phyloP scores from a whole-genome alignment of 2,329 filamentous ascomycete genomes.

The Tolypocladium cylindrosporum region DNA sequence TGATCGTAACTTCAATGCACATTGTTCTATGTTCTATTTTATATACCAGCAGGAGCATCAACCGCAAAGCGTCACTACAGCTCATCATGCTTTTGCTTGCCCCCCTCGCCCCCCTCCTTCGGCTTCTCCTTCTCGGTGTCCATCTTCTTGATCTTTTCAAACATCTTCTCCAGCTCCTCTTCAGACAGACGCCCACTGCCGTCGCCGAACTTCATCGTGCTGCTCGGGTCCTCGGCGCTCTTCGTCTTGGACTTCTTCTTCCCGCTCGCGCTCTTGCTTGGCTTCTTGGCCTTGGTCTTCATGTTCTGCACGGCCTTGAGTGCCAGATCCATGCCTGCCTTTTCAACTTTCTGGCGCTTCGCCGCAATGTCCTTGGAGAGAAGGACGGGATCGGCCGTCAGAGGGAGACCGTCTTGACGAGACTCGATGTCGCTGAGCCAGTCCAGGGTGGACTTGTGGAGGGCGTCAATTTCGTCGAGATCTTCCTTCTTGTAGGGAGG shows the following conservation, averaged over 20 bases:
- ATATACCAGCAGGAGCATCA: not conserved
- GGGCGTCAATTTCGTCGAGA: conserved; percentile 51
- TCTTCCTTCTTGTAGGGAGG: conserved; percentile 67
- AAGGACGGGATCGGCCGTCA: conserved; percentile 65
- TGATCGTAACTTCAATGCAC: not conserved
- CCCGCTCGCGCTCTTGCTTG: conserved; percentile 18
- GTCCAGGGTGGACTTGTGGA: conserved; percentile 49
- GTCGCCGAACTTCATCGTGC: conserved; percentile 31
- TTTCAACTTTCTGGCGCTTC: conserved; percentile 61
- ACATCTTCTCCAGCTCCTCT: conserved; percentile 42
- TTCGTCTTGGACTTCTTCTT: conserved; percentile 27
- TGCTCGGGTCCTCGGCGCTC: conserved; percentile 21
- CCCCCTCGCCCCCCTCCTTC: conserved; percentile 16
- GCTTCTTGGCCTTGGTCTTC: conserved; percentile 29
- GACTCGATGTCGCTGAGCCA: conserved; percentile 70
- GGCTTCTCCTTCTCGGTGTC: conserved; percentile 16
- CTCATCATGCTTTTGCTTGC: conserved; percentile 21
- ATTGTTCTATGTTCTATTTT: not conserved
- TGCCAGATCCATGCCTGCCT: conserved; percentile 59
- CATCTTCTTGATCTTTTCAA: conserved; percentile 23
- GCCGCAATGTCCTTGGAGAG: conserved; percentile 60
- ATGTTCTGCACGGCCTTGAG: conserved; percentile 52
- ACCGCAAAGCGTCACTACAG: conserved; percentile 14
- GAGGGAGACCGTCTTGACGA: conserved; percentile 59
- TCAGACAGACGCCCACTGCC: conserved; percentile 25